Base-by-base conservation (phyloP, 2,329 filamentous ascomycete species). In the Davidsoniella eucalypti region DNA sequence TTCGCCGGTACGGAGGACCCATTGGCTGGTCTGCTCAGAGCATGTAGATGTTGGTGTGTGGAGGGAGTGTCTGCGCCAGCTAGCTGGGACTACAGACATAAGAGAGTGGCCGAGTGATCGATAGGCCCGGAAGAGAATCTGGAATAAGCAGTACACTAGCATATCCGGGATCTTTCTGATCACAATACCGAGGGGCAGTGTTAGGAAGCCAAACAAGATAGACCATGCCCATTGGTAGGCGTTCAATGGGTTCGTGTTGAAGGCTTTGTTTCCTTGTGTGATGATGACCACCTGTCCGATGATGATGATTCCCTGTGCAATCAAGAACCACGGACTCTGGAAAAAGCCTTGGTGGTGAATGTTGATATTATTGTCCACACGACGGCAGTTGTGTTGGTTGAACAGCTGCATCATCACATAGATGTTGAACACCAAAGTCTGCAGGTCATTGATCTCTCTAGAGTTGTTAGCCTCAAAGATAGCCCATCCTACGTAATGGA, bases 371-470 rank as follows among this genome's bases (percentile, higher is more conserved):
- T 79, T 79, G 57, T 80, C 76, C 0, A 80, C 65, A 38, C 76
- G 74, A 26, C 77, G 70, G 58, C 76, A 78, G 63, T 81, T 82
- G 65, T 79, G 73, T 61, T 79, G 71, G 61, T 82, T 82, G 66
- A 82, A 83, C 54, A 83, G 80, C 58, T 83, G 80, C 71, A 82
- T 78, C 77, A 78, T 83, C 2, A 83, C 78, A 56, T 80, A 83
- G 0, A 73, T 76, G 62, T 83, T 83, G 66, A 83, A 83, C 44
- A 83, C 72, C 52, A 81, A 67, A 1, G 78, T 80, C 56, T 75
- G 67, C 38, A 80, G 64, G 47, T 69, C 58, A 49, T 60, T 49
- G 14, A 60, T 54, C 47, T 69, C 60, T 57, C 75, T 77, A 8
- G 42, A 44, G 10, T 51, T 51, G 10, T 46, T 36, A 7, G 48